Evolutionary conservation across 768 basidiomycete species (phyloP).

Genomic region (Leccinum subgranulosum): DNA sequence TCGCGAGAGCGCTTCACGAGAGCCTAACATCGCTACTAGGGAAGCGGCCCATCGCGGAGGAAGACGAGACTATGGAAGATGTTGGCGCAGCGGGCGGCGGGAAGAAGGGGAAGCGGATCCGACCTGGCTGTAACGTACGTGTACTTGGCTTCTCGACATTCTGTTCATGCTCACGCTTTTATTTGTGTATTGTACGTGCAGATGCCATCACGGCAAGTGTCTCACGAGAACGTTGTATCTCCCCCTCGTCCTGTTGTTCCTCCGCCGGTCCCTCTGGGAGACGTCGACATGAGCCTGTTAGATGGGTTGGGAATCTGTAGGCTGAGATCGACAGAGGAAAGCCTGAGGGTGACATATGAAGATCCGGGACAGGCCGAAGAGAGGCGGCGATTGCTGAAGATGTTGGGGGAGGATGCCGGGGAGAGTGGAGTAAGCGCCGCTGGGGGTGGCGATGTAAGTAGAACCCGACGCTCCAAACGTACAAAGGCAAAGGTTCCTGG

Average conservation of each 20-base stretch:
- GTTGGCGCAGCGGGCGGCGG: slow-evolving; percentile 3
- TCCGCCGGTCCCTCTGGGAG: slow-evolving; percentile 6
- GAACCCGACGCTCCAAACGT: slow-evolving; percentile 12
- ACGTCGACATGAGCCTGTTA: slow-evolving; percentile 30
- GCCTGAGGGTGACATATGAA: slow-evolving; percentile 61
- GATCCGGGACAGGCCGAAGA: slow-evolving; percentile 64
- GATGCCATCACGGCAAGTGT: slow-evolving; percentile 37
- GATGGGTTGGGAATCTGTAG: slow-evolving; percentile 18
- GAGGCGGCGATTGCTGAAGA: slow-evolving; percentile 52
- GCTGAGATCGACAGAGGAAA: slow-evolving; percentile 36
- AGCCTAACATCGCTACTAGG: slow-evolving; percentile 68
- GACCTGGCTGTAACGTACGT: slow-evolving; percentile 40
- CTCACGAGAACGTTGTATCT: slow-evolving; percentile 26
- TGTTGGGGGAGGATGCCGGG: slow-evolving; percentile 37
- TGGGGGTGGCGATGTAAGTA: background rate
- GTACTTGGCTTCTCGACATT: background rate
- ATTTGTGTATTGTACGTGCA: background rate
- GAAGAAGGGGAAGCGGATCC: slow-evolving; percentile 35
- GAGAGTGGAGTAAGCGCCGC: slow-evolving; percentile 5
- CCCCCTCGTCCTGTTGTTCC: slow-evolving; percentile 6
- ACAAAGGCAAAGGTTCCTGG: slow-evolving; percentile 5
- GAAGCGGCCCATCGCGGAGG: slow-evolving; percentile 53
- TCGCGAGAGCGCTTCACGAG: slow-evolving; percentile 61
- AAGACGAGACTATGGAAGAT: slow-evolving; percentile 28
- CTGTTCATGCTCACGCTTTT: background rate